These are phyloP conservation scores for Xylaria sp. DNA, from an alignment of 2,329 filamentous ascomycete genomes.

Conservation along the genomic window DNA sequence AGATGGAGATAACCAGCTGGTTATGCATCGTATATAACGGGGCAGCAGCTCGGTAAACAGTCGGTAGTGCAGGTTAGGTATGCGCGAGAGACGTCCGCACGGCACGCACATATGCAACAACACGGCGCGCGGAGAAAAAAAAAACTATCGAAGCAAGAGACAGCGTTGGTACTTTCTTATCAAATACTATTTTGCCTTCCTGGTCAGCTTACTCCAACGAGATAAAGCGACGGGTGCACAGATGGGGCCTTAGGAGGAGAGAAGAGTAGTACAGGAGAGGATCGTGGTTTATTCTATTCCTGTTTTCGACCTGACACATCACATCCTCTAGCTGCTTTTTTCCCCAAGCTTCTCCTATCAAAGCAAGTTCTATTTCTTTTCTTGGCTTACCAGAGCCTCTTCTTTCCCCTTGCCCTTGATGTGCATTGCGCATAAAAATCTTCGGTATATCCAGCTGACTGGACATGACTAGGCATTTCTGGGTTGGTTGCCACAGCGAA, in stretches of 20 bases:
- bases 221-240: conserved; percentile 11
- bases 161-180: conserved; percentile 23
- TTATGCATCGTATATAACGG: conserved; percentile 4
- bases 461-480: neutral
- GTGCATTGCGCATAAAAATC: neutral
- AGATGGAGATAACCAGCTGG: conserved; percentile 4
- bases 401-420: neutral
- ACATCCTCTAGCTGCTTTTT: conserved; percentile 20
- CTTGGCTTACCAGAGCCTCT: conserved; percentile 11
- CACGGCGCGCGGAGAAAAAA: conserved; percentile 11
- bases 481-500: neutral
- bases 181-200: conserved; percentile 31
- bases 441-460: conserved; percentile 16
- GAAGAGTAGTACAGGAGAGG: no score
- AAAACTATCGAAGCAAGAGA: conserved; percentile 6
- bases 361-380: neutral
- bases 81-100: conserved; percentile 17
- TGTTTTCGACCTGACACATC: conserved; percentile 14
- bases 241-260: conserved; percentile 9
- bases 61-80: neutral
- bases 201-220: conserved; percentile 39
- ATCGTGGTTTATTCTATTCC: neutral
- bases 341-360: neutral
- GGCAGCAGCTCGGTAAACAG: conserved; percentile 2
- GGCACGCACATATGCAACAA: conserved; percentile 21